Base-by-base conservation (phyloP, 2,329 filamentous ascomycete species). In the Scleromitrula shiraiana region DNA sequence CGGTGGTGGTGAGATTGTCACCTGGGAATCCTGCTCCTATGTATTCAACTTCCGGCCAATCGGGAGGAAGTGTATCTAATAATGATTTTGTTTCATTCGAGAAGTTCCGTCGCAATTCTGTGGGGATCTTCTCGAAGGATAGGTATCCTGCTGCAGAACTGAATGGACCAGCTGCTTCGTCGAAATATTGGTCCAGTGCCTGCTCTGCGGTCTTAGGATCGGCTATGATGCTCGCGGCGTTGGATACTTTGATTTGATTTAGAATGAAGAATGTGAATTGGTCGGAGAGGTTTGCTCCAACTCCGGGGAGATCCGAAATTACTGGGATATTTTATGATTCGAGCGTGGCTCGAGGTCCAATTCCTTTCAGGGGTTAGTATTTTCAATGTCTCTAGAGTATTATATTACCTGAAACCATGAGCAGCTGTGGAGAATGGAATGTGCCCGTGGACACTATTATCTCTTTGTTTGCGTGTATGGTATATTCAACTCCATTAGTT, bases 241-340 rank as follows among this genome's bases (percentile, higher is more conserved):
- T 52, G 4, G 22, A 14, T 9, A 42, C 35, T 15, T 48, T 46
- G 10, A 55, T 43, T 36, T 39, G 36, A 8, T 51, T 50, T 8
- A 27, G 19, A n/a, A 36, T 39, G 14, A 41, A 26, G 27, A 52
- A 49, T n/a, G 54, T 55, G 1, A 36, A 9, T 41, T 43, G 46
- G n/a, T 48, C 46, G n/a, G 24, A 42, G 8, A 77, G 65, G 47
- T 72, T 70, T 53, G 74, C 64, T 4, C 73, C 75, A 1, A 77
- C 74, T 2, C 73, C 73, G 0, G 68, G 69, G 2, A 71, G 65
- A 27, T 73, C 66, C 7, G 65, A 64, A 3, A 76, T 50, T 1
- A 74, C 55, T 0, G 65, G 58, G 29, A 77, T 76, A n/a, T 12
- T 23, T 15, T 26, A 14, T n/a, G 15, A 9, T 23, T 35, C 29